phyloP scores from a whole-genome alignment of 73 alveolate genomes.

The Tetrahymena elliotti region DNA sequence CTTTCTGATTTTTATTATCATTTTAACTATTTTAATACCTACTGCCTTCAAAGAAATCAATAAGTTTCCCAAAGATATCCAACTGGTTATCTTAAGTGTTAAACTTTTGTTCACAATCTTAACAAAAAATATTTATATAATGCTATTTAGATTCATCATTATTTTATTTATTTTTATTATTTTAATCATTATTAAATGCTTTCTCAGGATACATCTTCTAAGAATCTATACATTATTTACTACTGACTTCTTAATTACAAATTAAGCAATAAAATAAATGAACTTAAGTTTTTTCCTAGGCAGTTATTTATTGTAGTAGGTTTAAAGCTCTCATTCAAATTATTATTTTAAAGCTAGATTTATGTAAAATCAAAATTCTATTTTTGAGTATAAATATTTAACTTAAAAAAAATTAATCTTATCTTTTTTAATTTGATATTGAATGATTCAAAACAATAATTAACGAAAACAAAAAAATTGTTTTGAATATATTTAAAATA shows the following conservation, averaged over 20 bases:
- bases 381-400: background rate
- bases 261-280: background rate
- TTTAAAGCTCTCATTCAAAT: background rate
- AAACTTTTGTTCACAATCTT: background rate
- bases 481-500: too few species aligned
- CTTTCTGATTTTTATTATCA: background rate
- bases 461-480: background rate
- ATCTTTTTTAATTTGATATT: background rate
- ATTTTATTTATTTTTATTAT: background rate
- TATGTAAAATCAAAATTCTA: background rate
- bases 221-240: background rate
- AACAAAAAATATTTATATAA: background rate
- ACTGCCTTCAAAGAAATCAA: background rate
- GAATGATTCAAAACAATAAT: background rate
- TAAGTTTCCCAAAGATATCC: background rate
- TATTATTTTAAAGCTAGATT: background rate
- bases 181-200: background rate
- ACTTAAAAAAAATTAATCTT: background rate
- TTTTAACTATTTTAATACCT: background rate
- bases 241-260: background rate
- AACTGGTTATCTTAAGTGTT: background rate
- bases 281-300: background rate
- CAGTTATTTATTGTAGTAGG: background rate
- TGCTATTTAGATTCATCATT: background rate
- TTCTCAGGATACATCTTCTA: background rate